Percentiles rank a stretch among this genome's conserved stretches.
Conservation (phyloP, 106 monocot species). For the Iris macrosiphon region DNA sequence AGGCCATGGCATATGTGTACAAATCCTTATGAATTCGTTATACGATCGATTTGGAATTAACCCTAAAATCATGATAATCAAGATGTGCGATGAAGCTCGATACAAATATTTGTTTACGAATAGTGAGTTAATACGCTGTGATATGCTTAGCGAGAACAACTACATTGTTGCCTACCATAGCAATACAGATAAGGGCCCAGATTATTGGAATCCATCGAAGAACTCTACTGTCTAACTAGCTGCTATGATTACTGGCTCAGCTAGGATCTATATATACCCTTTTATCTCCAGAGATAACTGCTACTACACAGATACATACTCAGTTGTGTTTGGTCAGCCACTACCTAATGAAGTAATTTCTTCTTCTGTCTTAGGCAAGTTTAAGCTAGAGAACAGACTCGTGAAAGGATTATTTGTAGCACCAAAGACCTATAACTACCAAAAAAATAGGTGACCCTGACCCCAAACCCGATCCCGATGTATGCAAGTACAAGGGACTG, state of each 20-base stretch:
- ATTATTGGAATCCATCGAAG: too few relatives aligned
- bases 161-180: slow-evolving; percentile 8
- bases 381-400: too few relatives aligned
- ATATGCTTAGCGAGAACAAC: slow-evolving; percentile 10
- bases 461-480: too few relatives aligned
- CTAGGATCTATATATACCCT: not conserved
- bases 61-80: slow-evolving; percentile 7
- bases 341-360: too few relatives aligned
- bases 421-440: too few relatives aligned
- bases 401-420: too few relatives aligned
- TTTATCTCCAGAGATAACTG: too few relatives aligned
- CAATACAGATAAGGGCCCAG: not conserved
- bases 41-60: slow-evolving; percentile 21
- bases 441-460: too few relatives aligned
- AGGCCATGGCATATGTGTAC: slow-evolving; percentile 15
- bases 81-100: slow-evolving; percentile 9
- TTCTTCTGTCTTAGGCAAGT: too few relatives aligned
- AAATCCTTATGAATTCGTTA: slow-evolving; percentile 16
- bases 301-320: too few relatives aligned
- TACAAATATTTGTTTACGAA: slow-evolving; percentile 1
- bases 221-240: not conserved
- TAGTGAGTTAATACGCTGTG: not conserved
- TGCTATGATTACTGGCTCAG: not conserved
- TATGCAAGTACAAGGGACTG: too few relatives aligned
- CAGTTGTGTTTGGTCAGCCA: too few relatives aligned